Conservation (phyloP, 1,284 basidiomycete species). For the Puccinia coronata region DNA sequence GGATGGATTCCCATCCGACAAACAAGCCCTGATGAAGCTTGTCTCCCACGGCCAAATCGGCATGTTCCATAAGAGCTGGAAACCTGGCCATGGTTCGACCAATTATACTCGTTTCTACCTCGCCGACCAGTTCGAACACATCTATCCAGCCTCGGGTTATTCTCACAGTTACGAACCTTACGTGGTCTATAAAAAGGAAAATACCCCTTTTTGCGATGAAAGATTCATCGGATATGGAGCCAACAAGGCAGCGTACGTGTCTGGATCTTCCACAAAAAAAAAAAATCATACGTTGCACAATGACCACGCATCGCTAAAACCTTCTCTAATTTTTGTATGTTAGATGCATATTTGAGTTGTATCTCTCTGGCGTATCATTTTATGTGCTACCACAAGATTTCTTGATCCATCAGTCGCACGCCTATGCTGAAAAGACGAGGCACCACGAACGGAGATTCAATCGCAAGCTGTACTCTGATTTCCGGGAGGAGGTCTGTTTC, state of each 20-base stretch:
- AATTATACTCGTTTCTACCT: conserved; percentile 72
- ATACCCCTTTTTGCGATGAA: conserved; percentile 79
- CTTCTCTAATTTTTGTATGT: background rate
- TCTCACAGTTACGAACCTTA: conserved; percentile 82
- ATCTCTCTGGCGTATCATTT: conserved; percentile 70
- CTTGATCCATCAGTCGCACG: conserved; percentile 77
- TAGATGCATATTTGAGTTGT: conserved; percentile 67
- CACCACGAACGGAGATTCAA: conserved; percentile 74
- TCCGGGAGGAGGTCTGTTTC: conserved; percentile 58
- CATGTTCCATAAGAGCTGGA: conserved; percentile 76
- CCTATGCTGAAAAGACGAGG: conserved; percentile 72
- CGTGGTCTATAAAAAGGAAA: conserved; percentile 73
- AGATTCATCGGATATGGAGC: conserved; percentile 82
- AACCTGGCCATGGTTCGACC: conserved; percentile 74
- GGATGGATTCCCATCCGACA: conserved; percentile 67
- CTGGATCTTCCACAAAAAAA: background rate
- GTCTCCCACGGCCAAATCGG: conserved; percentile 65
- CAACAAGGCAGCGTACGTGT: conserved; percentile 61
- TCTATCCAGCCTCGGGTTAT: conserved; percentile 73
- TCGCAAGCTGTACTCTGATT: conserved; percentile 71
- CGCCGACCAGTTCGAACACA: conserved; percentile 64
- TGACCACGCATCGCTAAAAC: background rate
- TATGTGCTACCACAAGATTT: conserved; percentile 81
- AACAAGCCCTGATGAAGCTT: conserved; percentile 66
- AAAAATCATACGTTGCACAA: too few species aligned